Evolutionary conservation across 345 rosid species (phyloP).

Genomic region (Linum trigynum): DNA sequence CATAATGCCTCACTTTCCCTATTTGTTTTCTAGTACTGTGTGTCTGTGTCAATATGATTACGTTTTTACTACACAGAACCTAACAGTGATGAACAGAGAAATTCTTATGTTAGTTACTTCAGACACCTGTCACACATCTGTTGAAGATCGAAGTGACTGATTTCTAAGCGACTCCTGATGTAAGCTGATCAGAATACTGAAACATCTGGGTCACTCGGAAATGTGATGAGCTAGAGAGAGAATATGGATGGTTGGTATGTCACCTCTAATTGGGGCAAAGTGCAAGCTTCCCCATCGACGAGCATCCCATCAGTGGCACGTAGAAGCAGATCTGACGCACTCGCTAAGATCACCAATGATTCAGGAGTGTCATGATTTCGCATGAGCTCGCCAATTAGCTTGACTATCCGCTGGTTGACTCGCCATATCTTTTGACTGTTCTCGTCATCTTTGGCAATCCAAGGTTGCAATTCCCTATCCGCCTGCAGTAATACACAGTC

Average conservation of each 20-base stretch:
- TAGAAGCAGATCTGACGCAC: slow-evolving; percentile 88
- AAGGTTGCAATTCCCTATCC: slow-evolving; percentile 90
- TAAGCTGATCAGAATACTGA: too few relatives aligned
- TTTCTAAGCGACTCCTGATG: too few relatives aligned
- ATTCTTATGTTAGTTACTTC: slow-evolving; percentile 1
- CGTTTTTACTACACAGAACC: too few relatives aligned
- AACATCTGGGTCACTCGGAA: too few relatives aligned
- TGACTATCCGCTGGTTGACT: slow-evolving; percentile 85
- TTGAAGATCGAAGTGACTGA: too few relatives aligned
- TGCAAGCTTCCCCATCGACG: slow-evolving; percentile 96
- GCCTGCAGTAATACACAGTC: slow-evolving; percentile 49
- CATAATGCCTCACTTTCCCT: too few relatives aligned
- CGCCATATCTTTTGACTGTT: slow-evolving; percentile 94
- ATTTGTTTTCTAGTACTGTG: too few relatives aligned
- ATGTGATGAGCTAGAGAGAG: too few relatives aligned
- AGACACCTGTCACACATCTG: background rate
- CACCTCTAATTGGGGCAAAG: slow-evolving; percentile 94
- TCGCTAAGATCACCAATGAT: slow-evolving; percentile 74
- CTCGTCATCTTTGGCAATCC: slow-evolving; percentile 95
- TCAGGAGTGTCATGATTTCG: slow-evolving; percentile 82
- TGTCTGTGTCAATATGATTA: too few relatives aligned
- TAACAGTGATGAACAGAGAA: background rate
- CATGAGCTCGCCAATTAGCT: slow-evolving; percentile 83
- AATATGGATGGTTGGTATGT: background rate
- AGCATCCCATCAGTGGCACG: slow-evolving; percentile 98